Evolutionary conservation across 192 early-diverging fungal genomes (phyloP), one percentile per base, ranked within the genome.

Genomic region (Coemansia sp.): DNA sequence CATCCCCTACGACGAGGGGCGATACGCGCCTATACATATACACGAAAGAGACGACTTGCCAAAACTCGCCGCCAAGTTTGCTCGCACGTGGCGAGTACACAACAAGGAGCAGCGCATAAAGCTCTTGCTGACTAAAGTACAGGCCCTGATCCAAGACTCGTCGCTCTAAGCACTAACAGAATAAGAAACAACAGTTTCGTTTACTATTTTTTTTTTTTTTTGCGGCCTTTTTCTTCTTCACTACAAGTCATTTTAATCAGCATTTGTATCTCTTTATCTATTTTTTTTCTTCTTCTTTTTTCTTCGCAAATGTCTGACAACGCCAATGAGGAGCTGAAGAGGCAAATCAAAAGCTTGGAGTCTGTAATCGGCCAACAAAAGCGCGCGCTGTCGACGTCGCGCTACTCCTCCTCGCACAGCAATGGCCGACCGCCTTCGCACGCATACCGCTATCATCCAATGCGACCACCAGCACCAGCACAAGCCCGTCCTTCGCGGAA

Each of bases 61-160:
- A 22, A 82, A 73, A 35, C 32, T 69, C 15, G 79, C 74, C 3
- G 70, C 73, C 4, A 82, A 76, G 65, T 82, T 73, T 42, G 67
- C 74, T 20, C 73, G 79, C 3, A 76, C 65, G 24, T 82, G 79
- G 79, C 65, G 79, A 1, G 64, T 76, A 2, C 66, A 73, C 57
- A 76, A 67, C 59, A 76, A 82, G 66, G 79, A 82, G 61, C 74
- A 62, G 29, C 69, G 67, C 25, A 76, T 82, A 38, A 76, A 76
- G 60, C 68, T 62, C 45, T n/a, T 76, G 74, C 47, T 82, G 38
- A 43, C 38, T 25, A 82, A 82, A 70, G 73, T 82, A 56, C 76
- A 67, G 58, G 59, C 59, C 5, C 39, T 61, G n/a, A 62, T 71
- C 51, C 70, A 49, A 31, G 79, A 76, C 14, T 51, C 67, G 0